These are phyloP conservation scores for Diphasiastrum complanatum DNA, from an alignment of 83 land plant genomes.

Conservation along the genomic window DNA sequence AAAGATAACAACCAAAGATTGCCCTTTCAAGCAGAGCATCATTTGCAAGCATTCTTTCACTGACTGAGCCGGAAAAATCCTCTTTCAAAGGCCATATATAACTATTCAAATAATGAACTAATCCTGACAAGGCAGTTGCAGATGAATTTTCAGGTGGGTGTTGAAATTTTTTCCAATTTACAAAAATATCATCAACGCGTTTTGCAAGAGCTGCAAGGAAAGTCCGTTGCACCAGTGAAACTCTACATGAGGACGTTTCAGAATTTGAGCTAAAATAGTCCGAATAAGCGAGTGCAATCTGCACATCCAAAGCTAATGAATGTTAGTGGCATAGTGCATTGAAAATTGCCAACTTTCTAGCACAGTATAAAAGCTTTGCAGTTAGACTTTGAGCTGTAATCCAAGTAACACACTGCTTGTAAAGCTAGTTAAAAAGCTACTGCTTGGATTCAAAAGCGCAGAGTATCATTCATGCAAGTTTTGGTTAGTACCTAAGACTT, in stretches of 20 bases:
- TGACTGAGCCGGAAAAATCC: background rate
- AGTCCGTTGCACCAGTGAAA: conserved; percentile 54
- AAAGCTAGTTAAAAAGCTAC: too few relatives aligned
- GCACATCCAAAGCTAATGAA: conserved; percentile 21
- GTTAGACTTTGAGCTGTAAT: too few relatives aligned
- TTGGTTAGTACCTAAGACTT: too few relatives aligned
- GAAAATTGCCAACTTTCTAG: background rate
- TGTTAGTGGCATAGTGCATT: background rate
- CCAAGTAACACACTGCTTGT: too few relatives aligned
- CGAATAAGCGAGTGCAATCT: conserved; percentile 78
- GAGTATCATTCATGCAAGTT: too few relatives aligned
- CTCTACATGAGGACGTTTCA: too few relatives aligned
- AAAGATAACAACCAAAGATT: conserved; percentile 68
- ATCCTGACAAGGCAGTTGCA: conserved; percentile 31
- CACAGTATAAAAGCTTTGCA: too few relatives aligned
- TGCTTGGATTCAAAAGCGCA: too few relatives aligned
- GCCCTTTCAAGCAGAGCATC: conserved; percentile 13
- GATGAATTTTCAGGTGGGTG: conserved; percentile 1
- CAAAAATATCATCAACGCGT: conserved; percentile 65
- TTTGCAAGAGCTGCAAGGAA: conserved; percentile 70
- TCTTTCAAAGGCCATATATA: conserved; percentile 8
- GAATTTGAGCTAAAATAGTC: too few relatives aligned
- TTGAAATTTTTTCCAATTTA: conserved; percentile 17
- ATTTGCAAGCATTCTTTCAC: conserved; percentile 1
- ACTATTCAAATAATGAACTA: conserved; percentile 28